phyloP scores from a whole-genome alignment of 2,329 filamentous ascomycete genomes.

The Alternaria sp. region DNA sequence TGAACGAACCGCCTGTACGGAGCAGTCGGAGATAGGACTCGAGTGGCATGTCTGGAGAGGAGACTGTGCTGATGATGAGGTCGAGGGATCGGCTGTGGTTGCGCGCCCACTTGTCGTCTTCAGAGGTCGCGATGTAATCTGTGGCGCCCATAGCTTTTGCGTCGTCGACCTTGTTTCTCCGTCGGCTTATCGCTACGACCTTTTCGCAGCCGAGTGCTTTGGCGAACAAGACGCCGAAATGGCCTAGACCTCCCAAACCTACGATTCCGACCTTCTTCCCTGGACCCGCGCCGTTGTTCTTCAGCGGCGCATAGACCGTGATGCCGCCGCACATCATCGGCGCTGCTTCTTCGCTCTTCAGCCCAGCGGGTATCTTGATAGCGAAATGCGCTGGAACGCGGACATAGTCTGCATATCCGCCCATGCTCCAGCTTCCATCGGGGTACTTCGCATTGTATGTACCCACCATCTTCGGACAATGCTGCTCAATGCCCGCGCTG shows the following conservation, averaged over 20 bases:
- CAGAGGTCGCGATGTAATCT: conserved; percentile 63
- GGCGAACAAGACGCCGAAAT: conserved; percentile 75
- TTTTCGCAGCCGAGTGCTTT: conserved; percentile 73
- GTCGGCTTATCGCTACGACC: conserved; percentile 69
- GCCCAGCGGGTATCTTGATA: conserved; percentile 60
- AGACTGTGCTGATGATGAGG: conserved; percentile 66
- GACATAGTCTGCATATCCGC: conserved; percentile 65
- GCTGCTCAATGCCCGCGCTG: conserved; percentile 51
- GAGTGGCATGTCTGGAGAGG: conserved; percentile 67
- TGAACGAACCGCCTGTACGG: conserved; percentile 65
- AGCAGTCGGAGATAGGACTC: conserved; percentile 67
- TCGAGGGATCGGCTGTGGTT: conserved; percentile 64
- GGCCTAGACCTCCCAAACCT: conserved; percentile 75
- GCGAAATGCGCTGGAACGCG: conserved; percentile 66
- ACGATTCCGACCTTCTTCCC: conserved; percentile 75
- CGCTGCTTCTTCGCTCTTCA: conserved; percentile 61
- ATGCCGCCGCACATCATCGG: conserved; percentile 81
- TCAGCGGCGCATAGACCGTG: conserved; percentile 74
- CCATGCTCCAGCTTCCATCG: conserved; percentile 67
- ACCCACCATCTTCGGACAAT: conserved; percentile 57
- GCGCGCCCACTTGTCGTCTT: conserved; percentile 63
- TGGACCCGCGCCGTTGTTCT: conserved; percentile 69
- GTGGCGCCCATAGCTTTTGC: conserved; percentile 68
- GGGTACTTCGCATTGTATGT: conserved; percentile 67
- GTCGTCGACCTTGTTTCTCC: conserved; percentile 64